Evolutionary conservation across 2,329 filamentous ascomycete species (phyloP), one percentile per base, ranked within the genome.

Genomic region (Incumbomyces delicatus): DNA sequence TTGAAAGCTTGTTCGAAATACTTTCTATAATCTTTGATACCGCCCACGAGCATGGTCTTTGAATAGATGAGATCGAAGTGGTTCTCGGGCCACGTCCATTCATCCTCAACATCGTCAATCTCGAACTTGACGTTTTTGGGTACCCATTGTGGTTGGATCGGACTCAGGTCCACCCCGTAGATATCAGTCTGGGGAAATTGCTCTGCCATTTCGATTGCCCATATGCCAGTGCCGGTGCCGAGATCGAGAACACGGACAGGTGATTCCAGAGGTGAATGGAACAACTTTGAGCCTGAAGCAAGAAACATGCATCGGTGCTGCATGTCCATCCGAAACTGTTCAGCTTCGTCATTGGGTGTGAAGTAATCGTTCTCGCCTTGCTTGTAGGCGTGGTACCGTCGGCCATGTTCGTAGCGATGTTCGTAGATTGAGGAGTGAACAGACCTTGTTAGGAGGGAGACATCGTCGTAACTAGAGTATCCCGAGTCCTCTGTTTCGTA

Each of bases 101-200:
- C 66, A 48, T 69, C 70, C 58, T 80, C 76, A 14, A 74, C 67
- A 50, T 80, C 76, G 47, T 79, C 76, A 6, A 80, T 66, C 56
- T 76, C 63, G 53, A 77, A 78, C 22, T 66, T 65, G 18, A 77
- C 68, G 50, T 78, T 78, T 5, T 74, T 69, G 4, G 75, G 75
- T 8, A 77, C 59, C 44, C 61, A 57, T 3, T 46, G 53, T 2
- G 64, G 63, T 44, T 66, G 66, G 6, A 66, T 67, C n/a, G 65
- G 63, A 41, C 57, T 61, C 6, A 67, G 55, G 41, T 67, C 64
- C 2, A 60, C 64, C 10, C 64, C 66, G n/a, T 64, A 52, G 16
- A 65, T 54, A 47, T 54, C 47, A 3, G 64, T 59, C 30, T 57
- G 56, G 2, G 64, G 64, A 43, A 59, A 65, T 44, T 60, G 57